phyloP scores from a whole-genome alignment of 305 asterid genomes.

The Fraxinus dipetala region DNA sequence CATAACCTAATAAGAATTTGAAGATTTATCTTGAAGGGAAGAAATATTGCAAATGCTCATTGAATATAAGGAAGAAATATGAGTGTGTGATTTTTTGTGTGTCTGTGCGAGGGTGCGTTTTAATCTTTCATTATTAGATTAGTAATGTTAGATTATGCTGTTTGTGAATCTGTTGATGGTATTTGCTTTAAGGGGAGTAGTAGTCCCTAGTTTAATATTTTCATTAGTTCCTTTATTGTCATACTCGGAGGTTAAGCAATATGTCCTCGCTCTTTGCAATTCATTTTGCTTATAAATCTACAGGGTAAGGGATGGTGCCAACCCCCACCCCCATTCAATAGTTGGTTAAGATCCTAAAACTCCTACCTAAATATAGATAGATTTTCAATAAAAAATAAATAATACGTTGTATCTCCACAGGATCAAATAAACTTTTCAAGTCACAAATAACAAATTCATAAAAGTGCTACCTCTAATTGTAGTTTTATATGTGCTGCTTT shows the following conservation, averaged over 20 bases:
- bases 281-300: not conserved
- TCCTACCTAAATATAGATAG: not conserved
- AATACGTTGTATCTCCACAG: not conserved
- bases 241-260: not conserved
- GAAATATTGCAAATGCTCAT: not conserved
- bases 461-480: not conserved
- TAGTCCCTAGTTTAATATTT: not conserved
- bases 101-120: not conserved
- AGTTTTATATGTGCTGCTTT: not conserved
- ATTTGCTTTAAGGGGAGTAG: not conserved
- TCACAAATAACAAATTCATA: not conserved
- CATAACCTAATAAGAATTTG: not conserved
- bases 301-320: not conserved
- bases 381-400: not conserved
- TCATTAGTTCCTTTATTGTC: not conserved
- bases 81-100: not conserved
- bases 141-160: not conserved
- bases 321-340: not conserved
- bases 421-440: not conserved
- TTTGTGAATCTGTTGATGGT: not conserved
- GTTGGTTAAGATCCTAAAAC: not conserved
- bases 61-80: not conserved
- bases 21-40: not conserved
- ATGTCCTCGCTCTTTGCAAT: not conserved
- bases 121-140: not conserved